Percentiles rank a stretch among this genome's conserved stretches.
Conservation (phyloP, 495 filamentous ascomycete species). For the Neurospora sp. region DNA sequence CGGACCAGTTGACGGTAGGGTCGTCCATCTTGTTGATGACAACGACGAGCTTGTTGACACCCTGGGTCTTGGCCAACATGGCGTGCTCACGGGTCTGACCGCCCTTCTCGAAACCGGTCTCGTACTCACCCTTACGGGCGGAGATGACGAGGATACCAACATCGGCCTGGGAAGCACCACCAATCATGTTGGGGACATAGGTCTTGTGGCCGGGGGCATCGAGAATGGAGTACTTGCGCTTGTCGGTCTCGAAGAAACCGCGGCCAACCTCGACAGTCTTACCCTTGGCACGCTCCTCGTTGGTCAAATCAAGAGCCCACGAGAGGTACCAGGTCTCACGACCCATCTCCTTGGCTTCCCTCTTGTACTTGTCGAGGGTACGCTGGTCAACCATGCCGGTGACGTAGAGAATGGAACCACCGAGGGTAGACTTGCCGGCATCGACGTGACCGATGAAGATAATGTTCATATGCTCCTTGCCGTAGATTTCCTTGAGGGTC, state of each 20-base stretch:
- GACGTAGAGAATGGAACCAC: slow-evolving; percentile 80
- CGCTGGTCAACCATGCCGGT: slow-evolving; percentile 99
- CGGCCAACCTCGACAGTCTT: slow-evolving; percentile 97
- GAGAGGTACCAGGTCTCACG: slow-evolving; percentile 98
- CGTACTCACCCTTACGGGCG: slow-evolving; percentile 96
- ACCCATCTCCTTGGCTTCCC: slow-evolving; percentile 88
- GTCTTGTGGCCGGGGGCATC: slow-evolving; percentile 97
- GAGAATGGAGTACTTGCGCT: slow-evolving; percentile 81
- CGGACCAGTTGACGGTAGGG: slow-evolving; percentile 85
- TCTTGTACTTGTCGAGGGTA: slow-evolving; percentile 96
- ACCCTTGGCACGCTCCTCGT: slow-evolving; percentile 91
- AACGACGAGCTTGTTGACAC: slow-evolving; percentile 87
- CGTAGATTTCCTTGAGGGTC: slow-evolving; percentile 88
- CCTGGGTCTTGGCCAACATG: slow-evolving; percentile 94
- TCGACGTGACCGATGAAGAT: slow-evolving; percentile 99
- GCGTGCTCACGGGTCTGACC: slow-evolving; percentile 97
- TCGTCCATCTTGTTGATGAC: slow-evolving; percentile 99
- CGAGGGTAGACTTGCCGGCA: slow-evolving; percentile 92
- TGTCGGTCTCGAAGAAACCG: slow-evolving; percentile 91
- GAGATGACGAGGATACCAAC: slow-evolving; percentile 94
- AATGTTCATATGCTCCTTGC: slow-evolving; percentile 96
- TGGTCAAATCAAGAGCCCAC: slow-evolving; percentile 93
- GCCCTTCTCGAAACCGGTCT: slow-evolving; percentile 98
- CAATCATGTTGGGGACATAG: slow-evolving; percentile 93
- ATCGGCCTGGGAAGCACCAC: slow-evolving; percentile 88